Percentiles rank a stretch among this genome's conserved stretches.
Evolutionary conservation across 1,139 yeast species (phyloP).

Genomic region (Suhomyces terraborum): DNA sequence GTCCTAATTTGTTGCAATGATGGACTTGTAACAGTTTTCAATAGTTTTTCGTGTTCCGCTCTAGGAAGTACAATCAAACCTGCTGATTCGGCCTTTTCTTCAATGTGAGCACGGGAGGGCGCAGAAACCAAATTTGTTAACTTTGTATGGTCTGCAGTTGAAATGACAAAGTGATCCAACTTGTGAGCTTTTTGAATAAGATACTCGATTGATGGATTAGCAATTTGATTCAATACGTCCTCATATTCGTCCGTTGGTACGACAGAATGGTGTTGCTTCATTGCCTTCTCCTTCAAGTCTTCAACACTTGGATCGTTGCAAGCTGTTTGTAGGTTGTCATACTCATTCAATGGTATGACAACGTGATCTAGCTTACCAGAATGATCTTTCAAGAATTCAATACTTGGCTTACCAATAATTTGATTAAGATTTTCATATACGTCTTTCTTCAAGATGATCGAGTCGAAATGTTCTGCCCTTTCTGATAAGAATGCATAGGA

Average conservation of each 20-base stretch:
- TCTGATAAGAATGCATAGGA: conserved; percentile 21
- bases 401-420: conserved; percentile 24
- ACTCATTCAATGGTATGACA: conserved; percentile 10
- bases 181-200: conserved; percentile 15
- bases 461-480: conserved; percentile 11
- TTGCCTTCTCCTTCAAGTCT: conserved; percentile 13
- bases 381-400: conserved; percentile 25
- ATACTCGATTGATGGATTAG: conserved; percentile 16
- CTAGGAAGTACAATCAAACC: conserved; percentile 25
- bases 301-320: conserved; percentile 16
- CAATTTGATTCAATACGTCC: conserved; percentile 10
- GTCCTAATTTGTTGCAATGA: conserved; percentile 13
- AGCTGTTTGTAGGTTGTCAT: conserved; percentile 9
- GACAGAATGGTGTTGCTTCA: conserved; percentile 7
- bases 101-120: conserved; percentile 40
- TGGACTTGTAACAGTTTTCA: conserved; percentile 15
- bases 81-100: conserved; percentile 32
- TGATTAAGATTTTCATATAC: conserved; percentile 18
- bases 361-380: conserved; percentile 18
- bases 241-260: conserved; percentile 15
- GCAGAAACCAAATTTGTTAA: conserved; percentile 30
- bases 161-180: conserved; percentile 12
- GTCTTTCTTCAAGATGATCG: conserved; percentile 12
- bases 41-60: conserved; percentile 17
- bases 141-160: conserved; percentile 22